phyloP scores from a whole-genome alignment of 257 asterid species.

The Eucommia ulmoides region DNA sequence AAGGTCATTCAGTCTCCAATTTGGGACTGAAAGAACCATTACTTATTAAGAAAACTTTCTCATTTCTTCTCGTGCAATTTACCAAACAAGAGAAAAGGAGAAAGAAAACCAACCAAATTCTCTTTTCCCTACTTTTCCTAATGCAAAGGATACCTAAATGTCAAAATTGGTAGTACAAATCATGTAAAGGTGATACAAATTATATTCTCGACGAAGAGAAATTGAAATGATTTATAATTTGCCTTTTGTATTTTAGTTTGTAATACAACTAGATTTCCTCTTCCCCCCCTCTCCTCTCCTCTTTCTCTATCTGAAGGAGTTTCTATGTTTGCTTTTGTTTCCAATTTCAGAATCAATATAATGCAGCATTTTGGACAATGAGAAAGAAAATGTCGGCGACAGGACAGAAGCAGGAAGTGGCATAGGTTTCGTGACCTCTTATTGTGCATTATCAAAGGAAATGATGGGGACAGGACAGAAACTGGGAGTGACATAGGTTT shows the following conservation, averaged over 20 bases:
- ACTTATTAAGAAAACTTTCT: no score
- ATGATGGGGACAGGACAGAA: no score
- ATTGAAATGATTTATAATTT: background rate
- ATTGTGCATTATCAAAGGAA: no score
- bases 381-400: no score
- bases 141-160: background rate
- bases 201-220: background rate
- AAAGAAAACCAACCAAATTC: background rate
- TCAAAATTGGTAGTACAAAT: background rate
- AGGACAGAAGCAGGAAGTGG: no score
- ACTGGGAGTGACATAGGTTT: no score
- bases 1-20: no score
- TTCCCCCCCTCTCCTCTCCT: background rate
- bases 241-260: background rate
- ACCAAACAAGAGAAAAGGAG: no score
- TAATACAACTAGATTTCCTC: background rate
- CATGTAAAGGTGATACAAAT: no score
- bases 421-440: no score
- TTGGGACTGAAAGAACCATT: no score
- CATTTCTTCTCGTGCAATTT: no score
- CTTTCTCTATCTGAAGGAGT: background rate
- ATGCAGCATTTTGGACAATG: constrained; percentile 91
- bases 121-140: background rate
- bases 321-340: background rate
- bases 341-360: constrained; percentile 53